Conservation (phyloP, 371 early-diverging fungal species). For the Dinochytrium kinnereticum region DNA sequence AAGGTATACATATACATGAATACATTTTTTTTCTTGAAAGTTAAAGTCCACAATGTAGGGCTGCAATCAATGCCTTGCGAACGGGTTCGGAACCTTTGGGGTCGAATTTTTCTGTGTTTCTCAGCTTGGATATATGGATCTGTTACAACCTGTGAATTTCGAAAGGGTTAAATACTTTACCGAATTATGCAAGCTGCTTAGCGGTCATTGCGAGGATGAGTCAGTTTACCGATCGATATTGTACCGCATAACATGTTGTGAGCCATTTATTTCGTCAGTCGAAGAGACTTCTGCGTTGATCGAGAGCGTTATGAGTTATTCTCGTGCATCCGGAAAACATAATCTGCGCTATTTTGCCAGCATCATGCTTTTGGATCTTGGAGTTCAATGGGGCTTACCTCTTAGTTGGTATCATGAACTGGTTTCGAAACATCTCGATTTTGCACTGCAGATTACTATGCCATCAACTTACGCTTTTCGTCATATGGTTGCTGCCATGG, state of each 20-base stretch:
- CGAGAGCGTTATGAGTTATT: neutral
- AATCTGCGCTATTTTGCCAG: conserved; percentile 3
- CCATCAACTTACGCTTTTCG: neutral
- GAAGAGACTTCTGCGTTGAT: neutral
- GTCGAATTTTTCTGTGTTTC: neutral
- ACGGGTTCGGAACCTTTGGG: neutral
- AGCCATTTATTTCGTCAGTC: neutral
- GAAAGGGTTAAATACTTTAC: neutral
- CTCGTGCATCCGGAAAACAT: neutral
- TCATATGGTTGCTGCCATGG: neutral
- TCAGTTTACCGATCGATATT: neutral
- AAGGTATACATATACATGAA: neutral
- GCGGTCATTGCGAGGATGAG: neutral
- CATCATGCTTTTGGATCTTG: neutral
- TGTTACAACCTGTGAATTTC: neutral
- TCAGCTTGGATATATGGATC: neutral
- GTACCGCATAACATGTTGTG: neutral
- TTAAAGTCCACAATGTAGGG: neutral
- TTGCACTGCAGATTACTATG: neutral
- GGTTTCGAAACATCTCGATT: neutral
- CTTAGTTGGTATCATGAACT: conserved; percentile 3
- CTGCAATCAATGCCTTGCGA: neutral
- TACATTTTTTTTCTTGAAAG: neutral
- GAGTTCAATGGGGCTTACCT: neutral
- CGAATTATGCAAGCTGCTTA: neutral